Conservation (phyloP, 1,139 yeast genomes). For the Geotrichum reessii region DNA sequence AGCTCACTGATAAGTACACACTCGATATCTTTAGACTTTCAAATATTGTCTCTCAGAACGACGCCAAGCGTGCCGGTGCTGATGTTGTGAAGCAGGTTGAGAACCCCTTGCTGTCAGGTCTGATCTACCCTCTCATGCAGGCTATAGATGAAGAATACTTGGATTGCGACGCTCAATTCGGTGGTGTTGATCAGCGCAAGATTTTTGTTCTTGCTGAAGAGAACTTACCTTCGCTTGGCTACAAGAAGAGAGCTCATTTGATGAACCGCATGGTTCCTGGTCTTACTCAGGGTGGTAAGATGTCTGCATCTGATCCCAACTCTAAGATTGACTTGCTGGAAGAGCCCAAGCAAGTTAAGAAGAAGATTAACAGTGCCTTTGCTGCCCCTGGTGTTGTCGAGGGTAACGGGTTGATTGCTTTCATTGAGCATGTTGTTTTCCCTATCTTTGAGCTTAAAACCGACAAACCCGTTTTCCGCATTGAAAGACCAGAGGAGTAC, state of each 20-base stretch:
- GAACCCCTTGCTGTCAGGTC: conserved; percentile 86
- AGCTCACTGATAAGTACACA: conserved; percentile 68
- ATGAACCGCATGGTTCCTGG: conserved; percentile 99
- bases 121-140: conserved; percentile 97
- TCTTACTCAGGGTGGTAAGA: conserved; percentile 89
- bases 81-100: conserved; percentile 98
- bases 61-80: conserved; percentile 98
- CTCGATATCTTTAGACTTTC: conserved; percentile 83
- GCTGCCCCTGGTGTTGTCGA: conserved; percentile 93
- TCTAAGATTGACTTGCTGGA: conserved; percentile 92
- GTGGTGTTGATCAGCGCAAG: conserved; percentile 98
- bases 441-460: conserved; percentile 76
- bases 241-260: conserved; percentile 94
- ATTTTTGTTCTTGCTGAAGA: conserved; percentile 97
- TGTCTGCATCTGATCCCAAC: conserved; percentile 98
- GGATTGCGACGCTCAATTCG: conserved; percentile 89
- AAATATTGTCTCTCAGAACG: conserved; percentile 83
- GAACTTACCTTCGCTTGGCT: conserved; percentile 76
- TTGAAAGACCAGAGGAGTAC: conserved; percentile 91
- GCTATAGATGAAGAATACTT: conserved; percentile 93
- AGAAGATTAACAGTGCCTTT: conserved; percentile 87
- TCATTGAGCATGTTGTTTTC: conserved; percentile 73
- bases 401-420: conserved; percentile 85
- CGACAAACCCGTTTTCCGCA: conserved; percentile 53
- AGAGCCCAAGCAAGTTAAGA: conserved; percentile 78